Base-by-base conservation (phyloP, 2,329 filamentous ascomycete species). In the Fusarium sp. region DNA sequence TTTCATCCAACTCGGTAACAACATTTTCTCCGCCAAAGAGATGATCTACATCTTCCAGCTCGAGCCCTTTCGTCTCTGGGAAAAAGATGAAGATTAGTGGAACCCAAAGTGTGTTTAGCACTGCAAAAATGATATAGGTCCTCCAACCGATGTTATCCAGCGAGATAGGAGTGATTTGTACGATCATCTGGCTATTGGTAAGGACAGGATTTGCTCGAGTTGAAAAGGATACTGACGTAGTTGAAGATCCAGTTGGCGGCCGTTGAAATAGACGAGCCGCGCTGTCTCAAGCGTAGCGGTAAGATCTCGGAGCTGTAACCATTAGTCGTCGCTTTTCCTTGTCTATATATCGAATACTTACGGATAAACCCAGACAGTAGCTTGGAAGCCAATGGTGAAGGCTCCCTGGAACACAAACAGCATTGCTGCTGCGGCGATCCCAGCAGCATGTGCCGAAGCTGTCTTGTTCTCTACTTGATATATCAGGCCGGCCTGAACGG, bases 111-210 rank as follows among this genome's bases (percentile, higher is more conserved):
- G 57, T 22, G 25, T 67, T 67, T 2, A 84, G 77, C 7, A 80
- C 76, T 3, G 82, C 81, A 70, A 83, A 88, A 58, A 79, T 80
- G 50, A 78, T 75, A 1, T 78, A 88, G 5, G 81, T 81, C 15
- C 80, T 79, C 67, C 77, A 83, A 11, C 74, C 76, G 7, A 78
- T 85, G 22, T 83, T 80, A 1, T 64, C 57, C 25, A 67, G 66
- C 1, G 64, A 63, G 7, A 67, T 64, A 3, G 64, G 64, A 5
- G 64, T 67, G n/a, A 67, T 67, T 40, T 67, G 64, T 1, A 67
- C 64, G 12, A 54, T 52, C 58, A 61, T 64, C 61, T 58, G 1
- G 3, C 6, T 7, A 4, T 6, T 0, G 31, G 13, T 45, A 3
- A 48, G 38, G 2, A 35, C 7, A 1, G 4, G 6, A 1, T 5